phyloP scores from a whole-genome alignment of 768 basidiomycete species.

The Calocybe cyanea region DNA sequence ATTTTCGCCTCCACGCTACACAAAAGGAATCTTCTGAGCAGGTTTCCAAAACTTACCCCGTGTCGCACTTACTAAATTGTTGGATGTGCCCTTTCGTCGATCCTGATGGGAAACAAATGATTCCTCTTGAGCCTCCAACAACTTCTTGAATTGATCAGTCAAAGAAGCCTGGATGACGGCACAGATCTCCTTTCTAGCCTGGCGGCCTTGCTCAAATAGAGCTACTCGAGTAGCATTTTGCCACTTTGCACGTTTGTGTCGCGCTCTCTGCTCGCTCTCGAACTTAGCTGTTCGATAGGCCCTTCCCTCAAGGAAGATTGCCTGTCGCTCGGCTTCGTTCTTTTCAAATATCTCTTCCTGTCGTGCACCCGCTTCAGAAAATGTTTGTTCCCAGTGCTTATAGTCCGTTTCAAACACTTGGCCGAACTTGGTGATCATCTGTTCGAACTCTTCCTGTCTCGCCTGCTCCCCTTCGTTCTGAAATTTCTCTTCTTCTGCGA shows the following conservation, averaged over 20 bases:
- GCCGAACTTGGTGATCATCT: neutral
- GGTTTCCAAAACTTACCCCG: neutral
- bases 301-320: slow-evolving; percentile 1
- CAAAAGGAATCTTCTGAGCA: neutral
- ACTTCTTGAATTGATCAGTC: slow-evolving; percentile 1
- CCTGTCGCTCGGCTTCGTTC: neutral
- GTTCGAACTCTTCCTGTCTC: slow-evolving; percentile 1
- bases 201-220: neutral
- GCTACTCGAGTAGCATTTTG: neutral
- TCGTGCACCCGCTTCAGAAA: neutral
- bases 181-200: neutral
- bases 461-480: slow-evolving; percentile 2
- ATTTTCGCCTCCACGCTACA: neutral
- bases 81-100: neutral
- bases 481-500: neutral
- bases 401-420: neutral
- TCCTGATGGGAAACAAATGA: slow-evolving; percentile 1
- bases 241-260: slow-evolving; percentile 2
- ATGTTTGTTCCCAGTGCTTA: neutral
- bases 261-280: neutral
- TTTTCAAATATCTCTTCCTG: neutral
- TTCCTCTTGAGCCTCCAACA: slow-evolving; percentile 1
- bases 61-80: neutral
- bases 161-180: neutral
- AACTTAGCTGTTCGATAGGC: neutral